Evolutionary conservation across 2,329 filamentous ascomycete species (phyloP).

Genomic region (Polychaeton citri): DNA sequence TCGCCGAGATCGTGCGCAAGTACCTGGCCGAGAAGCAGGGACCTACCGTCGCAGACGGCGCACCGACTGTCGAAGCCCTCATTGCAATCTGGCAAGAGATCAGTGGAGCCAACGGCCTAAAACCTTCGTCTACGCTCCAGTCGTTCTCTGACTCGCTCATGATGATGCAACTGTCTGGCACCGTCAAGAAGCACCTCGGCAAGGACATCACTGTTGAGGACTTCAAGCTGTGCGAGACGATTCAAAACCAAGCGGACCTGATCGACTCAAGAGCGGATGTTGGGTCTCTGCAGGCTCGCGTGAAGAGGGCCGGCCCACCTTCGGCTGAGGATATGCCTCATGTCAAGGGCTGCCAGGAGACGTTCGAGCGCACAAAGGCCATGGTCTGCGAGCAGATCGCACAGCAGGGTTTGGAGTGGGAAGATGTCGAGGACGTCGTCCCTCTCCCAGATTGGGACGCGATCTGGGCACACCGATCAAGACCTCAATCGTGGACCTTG

Average conservation of each 20-base stretch:
- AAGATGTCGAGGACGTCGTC: conserved; percentile 22
- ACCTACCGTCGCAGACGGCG: conserved; percentile 12
- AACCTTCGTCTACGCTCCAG: conserved; percentile 11
- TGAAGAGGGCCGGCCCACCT: conserved; percentile 16
- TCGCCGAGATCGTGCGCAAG: conserved; percentile 18
- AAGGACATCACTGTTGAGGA: conserved; percentile 20
- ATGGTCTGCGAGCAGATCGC: conserved; percentile 11
- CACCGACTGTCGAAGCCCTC: conserved; percentile 16
- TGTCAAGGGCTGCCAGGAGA: conserved; percentile 12
- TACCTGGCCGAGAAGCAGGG: conserved; percentile 14
- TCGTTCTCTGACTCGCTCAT: conserved; percentile 20
- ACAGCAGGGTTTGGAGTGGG: conserved; percentile 16
- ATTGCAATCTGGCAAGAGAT: conserved; percentile 20
- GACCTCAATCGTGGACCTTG: conserved; percentile 19
- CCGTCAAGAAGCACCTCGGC: conserved; percentile 19
- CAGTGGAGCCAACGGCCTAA: conserved; percentile 15
- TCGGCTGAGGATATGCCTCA: conserved; percentile 16
- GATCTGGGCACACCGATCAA: conserved; percentile 17
- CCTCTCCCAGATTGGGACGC: conserved; percentile 21
- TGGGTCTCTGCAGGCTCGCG: conserved; percentile 7
- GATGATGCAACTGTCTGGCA: conserved; percentile 22
- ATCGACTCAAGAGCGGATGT: conserved; percentile 14
- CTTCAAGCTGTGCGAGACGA: conserved; percentile 18
- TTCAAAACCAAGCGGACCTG: conserved; percentile 17
- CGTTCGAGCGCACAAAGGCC: conserved; percentile 12